Conservation (phyloP, 2,329 filamentous ascomycete species). For the Fusarium pilosicola region DNA sequence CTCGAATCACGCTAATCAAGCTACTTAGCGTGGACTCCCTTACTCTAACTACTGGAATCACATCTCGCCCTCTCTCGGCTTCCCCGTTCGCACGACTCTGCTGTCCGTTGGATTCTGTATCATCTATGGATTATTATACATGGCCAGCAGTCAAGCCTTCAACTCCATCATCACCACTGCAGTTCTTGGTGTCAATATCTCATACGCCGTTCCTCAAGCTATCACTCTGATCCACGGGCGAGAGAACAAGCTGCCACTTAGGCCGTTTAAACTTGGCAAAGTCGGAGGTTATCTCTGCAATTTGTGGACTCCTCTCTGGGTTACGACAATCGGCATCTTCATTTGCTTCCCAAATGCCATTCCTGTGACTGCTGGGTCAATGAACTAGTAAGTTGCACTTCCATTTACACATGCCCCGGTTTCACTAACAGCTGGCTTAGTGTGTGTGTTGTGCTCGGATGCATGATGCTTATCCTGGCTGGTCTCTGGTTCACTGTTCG, state of each 20-base stretch:
- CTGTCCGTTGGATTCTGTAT: not conserved
- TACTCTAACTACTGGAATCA: not conserved
- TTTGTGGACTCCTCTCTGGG: not conserved
- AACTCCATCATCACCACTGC: not conserved
- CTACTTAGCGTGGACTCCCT: not conserved
- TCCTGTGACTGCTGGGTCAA: not conserved
- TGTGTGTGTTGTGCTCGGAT: not conserved
- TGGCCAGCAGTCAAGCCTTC: not conserved
- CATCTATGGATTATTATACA: not conserved
- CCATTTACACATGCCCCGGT: fast-evolving
- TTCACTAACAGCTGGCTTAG: fast-evolving
- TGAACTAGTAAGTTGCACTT: not conserved
- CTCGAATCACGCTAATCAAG: fast-evolving
- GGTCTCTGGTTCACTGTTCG: not conserved
- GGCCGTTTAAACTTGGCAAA: not conserved
- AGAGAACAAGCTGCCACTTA: not conserved
- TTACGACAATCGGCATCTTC: not conserved
- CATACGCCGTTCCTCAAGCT: not conserved
- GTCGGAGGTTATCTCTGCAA: not conserved
- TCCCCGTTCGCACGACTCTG: not conserved
- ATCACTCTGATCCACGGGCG: not conserved
- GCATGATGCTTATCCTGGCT: not conserved
- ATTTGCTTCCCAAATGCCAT: not conserved
- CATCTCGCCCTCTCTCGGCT: not conserved
- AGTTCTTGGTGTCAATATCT: not conserved